These are phyloP conservation scores for Pochonia chlamydosporia DNA, from an alignment of 2,329 filamentous ascomycete genomes.

Conservation along the genomic window DNA sequence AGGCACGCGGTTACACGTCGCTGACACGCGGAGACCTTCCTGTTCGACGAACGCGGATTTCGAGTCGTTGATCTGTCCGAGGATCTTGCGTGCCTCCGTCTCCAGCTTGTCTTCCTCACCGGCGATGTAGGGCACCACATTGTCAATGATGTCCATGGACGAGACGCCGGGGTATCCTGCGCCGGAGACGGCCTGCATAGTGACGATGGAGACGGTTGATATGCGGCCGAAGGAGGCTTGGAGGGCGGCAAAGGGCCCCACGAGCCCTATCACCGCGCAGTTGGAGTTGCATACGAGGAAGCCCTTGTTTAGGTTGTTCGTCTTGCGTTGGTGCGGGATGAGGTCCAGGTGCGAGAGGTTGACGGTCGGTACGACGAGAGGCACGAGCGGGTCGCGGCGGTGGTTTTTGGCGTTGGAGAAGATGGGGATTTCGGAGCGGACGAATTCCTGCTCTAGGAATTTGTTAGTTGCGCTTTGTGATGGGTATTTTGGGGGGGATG, in stretches of 20 bases:
- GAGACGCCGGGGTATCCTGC: constrained; percentile 87
- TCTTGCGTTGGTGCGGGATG: constrained; percentile 79
- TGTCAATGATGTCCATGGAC: constrained; percentile 94
- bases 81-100: constrained; percentile 90
- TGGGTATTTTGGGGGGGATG: background rate
- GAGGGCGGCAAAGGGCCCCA: constrained; percentile 89
- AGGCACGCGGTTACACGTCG: constrained; percentile 88
- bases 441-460: constrained; percentile 76
- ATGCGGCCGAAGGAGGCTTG: constrained; percentile 82
- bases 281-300: constrained; percentile 98
- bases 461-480: constrained; percentile 2
- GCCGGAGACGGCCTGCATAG: constrained; percentile 90
- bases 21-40: constrained; percentile 67
- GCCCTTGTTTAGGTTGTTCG: constrained; percentile 69
- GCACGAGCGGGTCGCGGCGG: constrained; percentile 82
- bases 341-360: constrained; percentile 83
- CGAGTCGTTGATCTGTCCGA: constrained; percentile 67
- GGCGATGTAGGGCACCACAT: constrained; percentile 87
- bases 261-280: constrained; percentile 93
- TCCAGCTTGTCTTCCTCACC: constrained; percentile 97
- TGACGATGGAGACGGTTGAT: constrained; percentile 71
- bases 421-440: constrained; percentile 80
- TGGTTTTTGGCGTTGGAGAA: constrained; percentile 99
- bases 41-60: constrained; percentile 74
- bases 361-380: constrained; percentile 90